A percentile compares a stretch with the other conserved stretches of the same genome.
Conservation (phyloP, 805 yeast genomes). For the Diddensiella transvaalensis region DNA sequence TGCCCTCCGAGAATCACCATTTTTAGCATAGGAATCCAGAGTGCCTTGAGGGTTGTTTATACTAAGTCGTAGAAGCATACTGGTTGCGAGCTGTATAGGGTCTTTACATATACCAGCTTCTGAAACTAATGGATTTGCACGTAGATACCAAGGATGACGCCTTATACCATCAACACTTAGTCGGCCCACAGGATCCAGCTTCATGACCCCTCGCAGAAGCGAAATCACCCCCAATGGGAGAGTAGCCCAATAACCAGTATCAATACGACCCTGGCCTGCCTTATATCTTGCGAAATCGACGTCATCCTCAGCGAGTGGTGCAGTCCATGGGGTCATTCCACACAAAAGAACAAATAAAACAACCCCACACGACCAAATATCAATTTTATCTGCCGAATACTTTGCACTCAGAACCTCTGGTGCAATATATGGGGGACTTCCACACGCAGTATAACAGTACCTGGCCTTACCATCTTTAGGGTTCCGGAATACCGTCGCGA, state of each 20-base stretch:
- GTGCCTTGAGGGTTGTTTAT: background rate
- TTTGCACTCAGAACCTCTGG: conserved; percentile 56
- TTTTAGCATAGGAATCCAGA: background rate
- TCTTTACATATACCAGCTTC: conserved; percentile 51
- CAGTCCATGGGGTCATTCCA: conserved; percentile 73
- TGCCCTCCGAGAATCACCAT: too few relatives aligned
- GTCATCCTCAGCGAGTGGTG: conserved; percentile 51
- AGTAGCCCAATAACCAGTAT: conserved; percentile 52
- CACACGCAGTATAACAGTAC: conserved; percentile 45
- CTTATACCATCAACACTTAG: conserved; percentile 40
- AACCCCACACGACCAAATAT: conserved; percentile 69
- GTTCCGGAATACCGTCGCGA: conserved; percentile 58
- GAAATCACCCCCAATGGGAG: conserved; percentile 49
- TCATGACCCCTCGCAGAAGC: conserved; percentile 50
- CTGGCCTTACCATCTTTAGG: conserved; percentile 41
- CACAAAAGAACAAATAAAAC: conserved; percentile 58
- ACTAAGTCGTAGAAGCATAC: conserved; percentile 36
- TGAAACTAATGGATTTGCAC: conserved; percentile 42
- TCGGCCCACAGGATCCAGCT: conserved; percentile 46
- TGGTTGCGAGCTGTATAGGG: conserved; percentile 48
- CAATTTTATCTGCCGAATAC: conserved; percentile 57
- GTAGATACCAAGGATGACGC: conserved; percentile 54
- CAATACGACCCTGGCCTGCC: conserved; percentile 43
- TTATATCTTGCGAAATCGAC: conserved; percentile 43
- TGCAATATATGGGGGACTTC: conserved; percentile 76